A percentile compares a stretch with the other conserved stretches of the same genome.
Conservation (phyloP, 345 rosid genomes). For the Eucalyptus pumila region DNA sequence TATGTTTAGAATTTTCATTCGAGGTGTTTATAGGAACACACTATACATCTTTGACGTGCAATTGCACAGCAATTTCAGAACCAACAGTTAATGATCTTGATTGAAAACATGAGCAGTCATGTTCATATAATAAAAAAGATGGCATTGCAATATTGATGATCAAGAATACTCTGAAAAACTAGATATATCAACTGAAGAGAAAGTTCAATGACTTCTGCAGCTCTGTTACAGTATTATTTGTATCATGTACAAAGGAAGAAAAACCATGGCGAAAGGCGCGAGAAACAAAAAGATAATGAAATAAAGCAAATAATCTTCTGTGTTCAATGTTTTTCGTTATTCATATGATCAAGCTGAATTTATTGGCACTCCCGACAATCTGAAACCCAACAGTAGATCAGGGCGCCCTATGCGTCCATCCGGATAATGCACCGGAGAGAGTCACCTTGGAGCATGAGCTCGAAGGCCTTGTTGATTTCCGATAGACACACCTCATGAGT, state of each 20-base stretch:
- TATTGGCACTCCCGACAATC: not conserved
- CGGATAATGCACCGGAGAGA: constrained; percentile 29
- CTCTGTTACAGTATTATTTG: not conserved
- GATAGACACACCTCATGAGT: constrained; percentile 33
- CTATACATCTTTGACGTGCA: not conserved
- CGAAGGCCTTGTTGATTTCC: constrained; percentile 46
- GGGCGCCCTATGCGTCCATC: constrained; percentile 5
- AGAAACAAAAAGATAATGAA: not conserved
- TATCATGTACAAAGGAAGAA: not conserved
- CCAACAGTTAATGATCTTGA: not conserved
- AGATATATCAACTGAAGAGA: not conserved
- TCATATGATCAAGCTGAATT: not conserved
- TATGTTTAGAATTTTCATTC: not conserved
- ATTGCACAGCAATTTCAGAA: not conserved
- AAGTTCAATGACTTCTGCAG: not conserved
- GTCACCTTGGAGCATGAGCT: constrained; percentile 29
- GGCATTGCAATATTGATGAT: not conserved
- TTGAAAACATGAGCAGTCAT: not conserved
- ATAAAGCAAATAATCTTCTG: not conserved
- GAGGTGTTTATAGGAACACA: not conserved
- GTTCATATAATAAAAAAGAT: not conserved
- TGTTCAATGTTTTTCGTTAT: not conserved
- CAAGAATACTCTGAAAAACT: not conserved
- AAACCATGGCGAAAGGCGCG: not conserved
- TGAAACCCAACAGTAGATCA: not conserved